Percentiles rank a stretch among this genome's conserved stretches.
These are phyloP conservation scores for Cucurbita maxima DNA, from an alignment of 306 rosid genomes.

Conservation along the genomic window DNA sequence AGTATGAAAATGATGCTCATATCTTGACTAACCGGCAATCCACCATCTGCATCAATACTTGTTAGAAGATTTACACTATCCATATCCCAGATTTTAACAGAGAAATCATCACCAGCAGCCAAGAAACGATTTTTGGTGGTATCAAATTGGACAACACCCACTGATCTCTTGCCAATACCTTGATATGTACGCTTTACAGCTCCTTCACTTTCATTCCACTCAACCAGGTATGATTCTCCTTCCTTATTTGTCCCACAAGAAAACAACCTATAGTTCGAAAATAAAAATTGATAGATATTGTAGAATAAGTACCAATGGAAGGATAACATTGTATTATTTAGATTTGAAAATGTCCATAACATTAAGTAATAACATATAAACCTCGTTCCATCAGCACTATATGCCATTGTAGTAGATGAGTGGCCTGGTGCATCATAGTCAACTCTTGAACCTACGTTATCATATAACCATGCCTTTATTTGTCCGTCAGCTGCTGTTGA, in stretches of 20 bases:
- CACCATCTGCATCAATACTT: constrained; percentile 69
- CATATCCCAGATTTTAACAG: constrained; percentile 97
- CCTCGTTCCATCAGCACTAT: constrained; percentile 97
- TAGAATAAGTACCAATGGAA: background rate
- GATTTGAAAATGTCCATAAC: background rate
- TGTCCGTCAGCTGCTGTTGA: constrained; percentile 98
- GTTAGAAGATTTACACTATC: constrained; percentile 48
- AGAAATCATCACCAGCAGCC: constrained; percentile 84
- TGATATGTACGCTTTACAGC: constrained; percentile 82
- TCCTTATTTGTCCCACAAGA: constrained; percentile 97
- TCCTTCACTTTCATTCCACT: constrained; percentile 99
- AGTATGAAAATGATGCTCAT: background rate
- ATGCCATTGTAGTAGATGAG: constrained; percentile 86
- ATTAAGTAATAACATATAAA: constrained; percentile 13
- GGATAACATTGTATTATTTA: background rate
- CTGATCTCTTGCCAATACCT: constrained; percentile 85
- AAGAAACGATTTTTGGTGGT: constrained; percentile 88
- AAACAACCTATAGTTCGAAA: constrained; percentile 47
- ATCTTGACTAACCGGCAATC: constrained; percentile 55
- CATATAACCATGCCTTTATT: constrained; percentile 99
- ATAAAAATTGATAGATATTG: constrained; percentile 7
- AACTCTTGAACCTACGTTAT: constrained; percentile 92
- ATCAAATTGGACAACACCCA: constrained; percentile 89
- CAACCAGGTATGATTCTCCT: constrained; percentile 93
- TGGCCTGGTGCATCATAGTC: constrained; percentile 98